Evolutionary conservation across 768 basidiomycete species (phyloP).

Genomic region (Boletus sp.): DNA sequence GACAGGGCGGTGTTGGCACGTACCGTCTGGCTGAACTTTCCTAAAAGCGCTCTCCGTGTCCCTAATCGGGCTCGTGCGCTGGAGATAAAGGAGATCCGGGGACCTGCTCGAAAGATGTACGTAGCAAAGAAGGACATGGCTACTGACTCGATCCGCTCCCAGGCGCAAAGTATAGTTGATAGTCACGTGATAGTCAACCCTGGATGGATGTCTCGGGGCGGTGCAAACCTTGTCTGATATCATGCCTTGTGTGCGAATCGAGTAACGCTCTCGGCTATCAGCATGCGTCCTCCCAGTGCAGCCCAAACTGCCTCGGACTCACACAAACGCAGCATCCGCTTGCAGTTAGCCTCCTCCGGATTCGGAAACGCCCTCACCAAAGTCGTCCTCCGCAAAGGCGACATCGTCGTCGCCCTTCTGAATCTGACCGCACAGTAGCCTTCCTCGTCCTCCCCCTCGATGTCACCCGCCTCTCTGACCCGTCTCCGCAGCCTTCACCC

Average conservation of each 20-base stretch:
- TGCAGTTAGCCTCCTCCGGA: slow-evolving; percentile 32
- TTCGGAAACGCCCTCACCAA: slow-evolving; percentile 37
- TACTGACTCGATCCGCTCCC: no score
- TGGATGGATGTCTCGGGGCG: no score
- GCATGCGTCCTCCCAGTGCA: no score
- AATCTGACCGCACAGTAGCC: slow-evolving; percentile 26
- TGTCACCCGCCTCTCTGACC: slow-evolving; percentile 32
- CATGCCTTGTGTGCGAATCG: no score
- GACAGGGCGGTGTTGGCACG: background rate
- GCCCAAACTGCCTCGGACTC: no score
- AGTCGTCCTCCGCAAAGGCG: slow-evolving; percentile 33
- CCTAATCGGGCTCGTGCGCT: background rate
- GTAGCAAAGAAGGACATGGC: background rate
- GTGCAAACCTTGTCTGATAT: no score
- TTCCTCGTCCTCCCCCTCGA: slow-evolving; percentile 35
- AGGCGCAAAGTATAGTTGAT: no score
- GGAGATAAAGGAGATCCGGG: background rate
- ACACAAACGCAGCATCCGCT: no score
- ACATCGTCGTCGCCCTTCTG: slow-evolving; percentile 38
- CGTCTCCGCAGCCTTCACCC: slow-evolving; percentile 35
- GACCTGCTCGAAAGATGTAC: background rate
- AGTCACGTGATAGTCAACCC: no score
- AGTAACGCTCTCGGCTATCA: no score
- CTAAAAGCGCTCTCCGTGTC: background rate
- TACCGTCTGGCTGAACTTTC: background rate